phyloP scores from a whole-genome alignment of 805 yeast species.

The Teunomyces tritomae region DNA sequence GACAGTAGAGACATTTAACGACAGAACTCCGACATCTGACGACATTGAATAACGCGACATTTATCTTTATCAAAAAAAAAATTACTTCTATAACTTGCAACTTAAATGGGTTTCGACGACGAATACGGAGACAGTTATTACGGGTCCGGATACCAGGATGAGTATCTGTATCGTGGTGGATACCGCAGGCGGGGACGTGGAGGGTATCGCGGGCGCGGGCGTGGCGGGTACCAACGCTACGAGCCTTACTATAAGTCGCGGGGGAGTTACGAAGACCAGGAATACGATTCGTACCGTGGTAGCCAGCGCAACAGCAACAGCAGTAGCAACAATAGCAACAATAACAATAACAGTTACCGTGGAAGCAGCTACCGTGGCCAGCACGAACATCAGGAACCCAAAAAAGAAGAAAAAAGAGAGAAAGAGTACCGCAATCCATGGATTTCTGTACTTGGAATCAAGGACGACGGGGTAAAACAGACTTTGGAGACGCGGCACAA shows the following conservation, averaged over 20 bases:
- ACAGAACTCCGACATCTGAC: not conserved
- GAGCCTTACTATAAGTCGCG: conserved; percentile 4
- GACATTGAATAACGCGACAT: no score
- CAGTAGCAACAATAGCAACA: not conserved
- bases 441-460: conserved; percentile 28
- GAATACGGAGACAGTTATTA: conserved; percentile 9
- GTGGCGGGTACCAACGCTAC: conserved; percentile 10
- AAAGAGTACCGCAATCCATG: conserved; percentile 26
- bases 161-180: conserved; percentile 4
- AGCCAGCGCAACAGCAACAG: not conserved
- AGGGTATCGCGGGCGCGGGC: conserved; percentile 9
- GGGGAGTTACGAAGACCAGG: not conserved
- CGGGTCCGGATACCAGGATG: conserved; percentile 4
- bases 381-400: not conserved
- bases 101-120: not conserved
- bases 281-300: not conserved
- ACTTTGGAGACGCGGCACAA: conserved; percentile 23
- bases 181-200: conserved; percentile 17
- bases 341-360: not conserved
- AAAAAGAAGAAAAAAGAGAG: not conserved
- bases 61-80: no score
- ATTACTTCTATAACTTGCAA: no score
- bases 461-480: conserved; percentile 23
- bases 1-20: not conserved
- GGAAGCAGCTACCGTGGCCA: not conserved